Percentiles rank a stretch among this genome's conserved stretches.
Conservation (phyloP, 192 early-diverging fungal genomes). For the Coemansia sp. region DNA sequence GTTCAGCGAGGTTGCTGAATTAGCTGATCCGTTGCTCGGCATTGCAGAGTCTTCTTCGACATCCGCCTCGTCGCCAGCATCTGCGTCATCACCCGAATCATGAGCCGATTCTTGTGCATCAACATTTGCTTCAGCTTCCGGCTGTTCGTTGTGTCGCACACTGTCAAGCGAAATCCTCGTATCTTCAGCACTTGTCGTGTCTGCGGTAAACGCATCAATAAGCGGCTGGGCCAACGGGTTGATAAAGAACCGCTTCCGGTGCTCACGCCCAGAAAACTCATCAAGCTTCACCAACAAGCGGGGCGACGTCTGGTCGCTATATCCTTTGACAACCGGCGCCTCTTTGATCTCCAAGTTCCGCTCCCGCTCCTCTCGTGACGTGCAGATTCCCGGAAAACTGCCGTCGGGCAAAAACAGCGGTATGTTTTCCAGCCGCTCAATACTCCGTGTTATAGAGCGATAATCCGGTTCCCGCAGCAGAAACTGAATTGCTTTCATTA, state of each 20-base stretch:
- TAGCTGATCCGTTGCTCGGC: background rate
- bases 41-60: background rate
- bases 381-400: slow-evolving; percentile 25
- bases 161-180: background rate
- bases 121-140: background rate
- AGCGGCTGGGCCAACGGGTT: slow-evolving; percentile 30
- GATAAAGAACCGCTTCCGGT: slow-evolving; percentile 38
- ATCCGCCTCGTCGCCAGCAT: background rate
- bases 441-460: slow-evolving; percentile 10
- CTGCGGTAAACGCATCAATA: slow-evolving; percentile 19
- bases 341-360: slow-evolving; percentile 13
- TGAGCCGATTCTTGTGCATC: background rate
- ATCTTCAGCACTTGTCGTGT: background rate
- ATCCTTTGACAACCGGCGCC: slow-evolving; percentile 10
- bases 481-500: slow-evolving; percentile 21
- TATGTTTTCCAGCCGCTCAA: slow-evolving; percentile 25
- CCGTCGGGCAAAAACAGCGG: slow-evolving; percentile 18
- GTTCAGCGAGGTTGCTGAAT: background rate
- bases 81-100: background rate
- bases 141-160: background rate
- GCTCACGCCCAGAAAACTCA: slow-evolving; percentile 46
- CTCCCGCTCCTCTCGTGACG: slow-evolving; percentile 7
- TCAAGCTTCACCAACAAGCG: slow-evolving; percentile 16
- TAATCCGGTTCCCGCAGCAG: slow-evolving; percentile 9
- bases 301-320: background rate